Evolutionary conservation across 2,329 filamentous ascomycete species (phyloP).

Genomic region (Fusarium sp.): DNA sequence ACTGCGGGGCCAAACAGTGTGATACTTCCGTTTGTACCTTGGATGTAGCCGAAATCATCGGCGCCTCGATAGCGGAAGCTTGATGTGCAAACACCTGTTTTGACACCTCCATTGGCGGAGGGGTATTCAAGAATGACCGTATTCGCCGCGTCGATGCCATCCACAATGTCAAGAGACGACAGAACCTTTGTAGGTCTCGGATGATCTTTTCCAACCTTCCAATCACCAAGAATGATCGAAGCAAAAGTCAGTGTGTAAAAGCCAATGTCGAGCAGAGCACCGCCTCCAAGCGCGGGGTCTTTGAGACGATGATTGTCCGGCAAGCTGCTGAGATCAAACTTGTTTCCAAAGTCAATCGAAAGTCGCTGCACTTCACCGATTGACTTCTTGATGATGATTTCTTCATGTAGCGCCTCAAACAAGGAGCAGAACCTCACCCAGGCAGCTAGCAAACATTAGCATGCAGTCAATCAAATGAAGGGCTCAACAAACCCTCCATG

Average conservation of each 20-base stretch:
- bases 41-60: conserved; percentile 3
- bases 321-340: background rate
- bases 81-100: conserved; percentile 14
- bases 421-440: conserved; percentile 22
- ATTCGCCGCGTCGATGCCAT: conserved; percentile 13
- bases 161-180: conserved; percentile 10
- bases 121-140: conserved; percentile 1
- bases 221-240: conserved; percentile 14
- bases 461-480: accelerated
- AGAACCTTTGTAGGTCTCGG: conserved; percentile 1
- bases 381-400: conserved; percentile 17
- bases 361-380: conserved; percentile 18
- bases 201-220: conserved; percentile 18
- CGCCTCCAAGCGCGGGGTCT: conserved; percentile 17
- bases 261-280: conserved; percentile 12
- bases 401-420: conserved; percentile 9
- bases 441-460: background rate
- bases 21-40: conserved; percentile 12
- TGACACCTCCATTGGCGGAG: background rate
- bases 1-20: conserved; percentile 7
- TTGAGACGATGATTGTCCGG: conserved; percentile 11
- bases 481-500: conserved; percentile 7
- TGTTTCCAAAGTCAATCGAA: conserved; percentile 17
- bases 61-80: conserved; percentile 16
- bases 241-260: conserved; percentile 14